These are phyloP conservation scores for Dipteronia sinensis DNA, from an alignment of 345 rosid genomes.

Conservation along the genomic window DNA sequence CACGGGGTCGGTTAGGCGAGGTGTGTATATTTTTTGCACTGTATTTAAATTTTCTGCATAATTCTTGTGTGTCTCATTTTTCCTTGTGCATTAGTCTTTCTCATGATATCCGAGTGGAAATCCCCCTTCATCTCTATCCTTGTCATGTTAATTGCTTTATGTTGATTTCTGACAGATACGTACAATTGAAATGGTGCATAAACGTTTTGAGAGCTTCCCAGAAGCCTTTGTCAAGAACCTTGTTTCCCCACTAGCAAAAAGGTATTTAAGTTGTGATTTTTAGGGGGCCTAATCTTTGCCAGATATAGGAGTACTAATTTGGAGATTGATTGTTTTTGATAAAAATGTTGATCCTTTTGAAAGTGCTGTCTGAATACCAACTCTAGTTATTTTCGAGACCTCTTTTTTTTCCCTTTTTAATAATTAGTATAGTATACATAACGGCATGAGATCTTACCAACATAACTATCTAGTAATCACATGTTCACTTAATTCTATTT, in stretches of 20 bases:
- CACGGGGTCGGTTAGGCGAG: slow-evolving; percentile 97
- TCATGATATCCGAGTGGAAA: background rate
- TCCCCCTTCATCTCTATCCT: background rate
- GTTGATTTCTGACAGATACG: slow-evolving; percentile 63
- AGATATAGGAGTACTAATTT: background rate
- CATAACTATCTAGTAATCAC: background rate
- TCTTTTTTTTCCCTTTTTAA: background rate
- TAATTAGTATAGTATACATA: background rate
- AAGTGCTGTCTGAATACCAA: background rate
- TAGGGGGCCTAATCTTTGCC: background rate
- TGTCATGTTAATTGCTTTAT: slow-evolving; percentile 19
- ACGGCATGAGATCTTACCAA: background rate
- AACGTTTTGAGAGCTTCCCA: slow-evolving; percentile 98
- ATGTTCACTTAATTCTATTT: background rate
- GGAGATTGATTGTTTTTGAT: background rate
- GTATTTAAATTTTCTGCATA: background rate
- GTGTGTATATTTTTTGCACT: slow-evolving; percentile 36
- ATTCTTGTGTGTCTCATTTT: background rate
- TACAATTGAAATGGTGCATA: slow-evolving; percentile 90
- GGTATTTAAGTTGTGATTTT: slow-evolving; percentile 36
- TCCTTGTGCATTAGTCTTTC: slow-evolving; percentile 19
- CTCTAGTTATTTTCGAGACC: background rate
- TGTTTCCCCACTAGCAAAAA: slow-evolving; percentile 59
- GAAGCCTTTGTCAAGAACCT: slow-evolving; percentile 87
- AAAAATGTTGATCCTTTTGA: slow-evolving; percentile 2